Base-by-base conservation (phyloP, 495 filamentous ascomycete genomes). In the Evernia prunastri region DNA sequence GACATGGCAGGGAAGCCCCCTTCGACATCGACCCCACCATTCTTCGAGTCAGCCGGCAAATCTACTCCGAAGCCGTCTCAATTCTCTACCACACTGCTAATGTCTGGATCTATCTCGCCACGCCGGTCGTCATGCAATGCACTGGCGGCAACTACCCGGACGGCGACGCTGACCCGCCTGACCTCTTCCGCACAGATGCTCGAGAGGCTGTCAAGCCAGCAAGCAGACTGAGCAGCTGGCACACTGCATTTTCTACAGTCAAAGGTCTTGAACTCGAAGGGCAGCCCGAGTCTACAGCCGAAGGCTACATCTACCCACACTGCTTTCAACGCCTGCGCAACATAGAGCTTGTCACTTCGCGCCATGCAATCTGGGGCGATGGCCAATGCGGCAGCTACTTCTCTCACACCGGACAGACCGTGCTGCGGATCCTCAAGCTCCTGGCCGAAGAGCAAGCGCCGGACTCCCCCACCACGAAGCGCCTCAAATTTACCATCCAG, bases 81-180 rank as follows among this genome's bases (percentile, higher is more conserved):
- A 20, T 81, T 1, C 70, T 85, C 29, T 84, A 84, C 69, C 69
- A 69, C 15, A 65, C 63, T 36, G 77, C 79, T 64, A 72, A 70
- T 5, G 82, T 85, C 69, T 11, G 43, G 15, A 49, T 60, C 33
- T 10, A 31, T 11, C 59, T 60, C 6, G 39, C 25, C 13, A 60
- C 59, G 43, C 43, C 40, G 23, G 39, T 47, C 12, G 42, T 60
- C 36, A 10, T 5, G 25, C 56, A 59, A 42, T 39, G 31, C 18
- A 39, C 18, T 31, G 56, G 56, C 56, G 56, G 56, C 31, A 10
- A 59, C 25, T 42, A 39, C 23, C 56, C 56, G 31, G 40, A 31
- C 27, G 2, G 31, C 5, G n/a, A 17, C 15, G 11, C 3, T 17
- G 13, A 60, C 43, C 59, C 59, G 9, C 39, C 43, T 20, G 8